phyloP scores from a whole-genome alignment of 2,329 filamentous ascomycete species.

The Cercospora zeina region DNA sequence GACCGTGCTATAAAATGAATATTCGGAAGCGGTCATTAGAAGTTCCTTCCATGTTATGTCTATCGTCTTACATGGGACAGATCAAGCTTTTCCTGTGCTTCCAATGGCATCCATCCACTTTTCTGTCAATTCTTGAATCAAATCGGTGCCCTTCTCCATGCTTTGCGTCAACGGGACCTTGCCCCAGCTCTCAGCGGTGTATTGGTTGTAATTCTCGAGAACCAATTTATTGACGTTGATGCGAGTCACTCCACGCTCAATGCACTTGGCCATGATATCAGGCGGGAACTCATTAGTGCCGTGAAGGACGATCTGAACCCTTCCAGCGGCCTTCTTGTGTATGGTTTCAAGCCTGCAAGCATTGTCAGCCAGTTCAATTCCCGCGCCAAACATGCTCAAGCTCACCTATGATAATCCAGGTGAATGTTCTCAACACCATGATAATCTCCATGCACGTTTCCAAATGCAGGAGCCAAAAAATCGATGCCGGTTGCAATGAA shows the following conservation, averaged over 20 bases:
- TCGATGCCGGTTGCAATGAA: conserved; percentile 72
- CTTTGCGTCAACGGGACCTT: conserved; percentile 55
- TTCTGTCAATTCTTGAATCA: conserved; percentile 59
- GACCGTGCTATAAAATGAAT: no score
- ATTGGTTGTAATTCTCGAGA: conserved; percentile 52
- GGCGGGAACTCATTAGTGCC: conserved; percentile 59
- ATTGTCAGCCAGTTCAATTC: not conserved
- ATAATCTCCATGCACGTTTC: conserved; percentile 75
- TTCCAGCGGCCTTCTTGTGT: conserved; percentile 50
- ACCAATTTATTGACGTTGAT: conserved; percentile 63
- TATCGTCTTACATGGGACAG: not conserved
- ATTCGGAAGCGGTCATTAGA: not conserved
- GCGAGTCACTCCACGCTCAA: conserved; percentile 57
- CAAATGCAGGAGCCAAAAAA: conserved; percentile 72
- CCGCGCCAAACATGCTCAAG: not conserved
- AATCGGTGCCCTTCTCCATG: conserved; percentile 56
- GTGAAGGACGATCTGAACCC: conserved; percentile 57
- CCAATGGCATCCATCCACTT: conserved; percentile 53
- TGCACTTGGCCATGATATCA: conserved; percentile 57
- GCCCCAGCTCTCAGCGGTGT: conserved; percentile 52
- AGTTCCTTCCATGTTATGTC: not conserved
- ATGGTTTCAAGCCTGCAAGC: conserved; percentile 47
- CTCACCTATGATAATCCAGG: conserved; percentile 58
- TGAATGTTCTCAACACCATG: conserved; percentile 64
- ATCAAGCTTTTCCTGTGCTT: conserved; percentile 29